Evolutionary conservation across 1,139 yeast genomes (phyloP), one percentile per base, ranked within the genome.

Genomic region (Candida sanyaensis): DNA sequence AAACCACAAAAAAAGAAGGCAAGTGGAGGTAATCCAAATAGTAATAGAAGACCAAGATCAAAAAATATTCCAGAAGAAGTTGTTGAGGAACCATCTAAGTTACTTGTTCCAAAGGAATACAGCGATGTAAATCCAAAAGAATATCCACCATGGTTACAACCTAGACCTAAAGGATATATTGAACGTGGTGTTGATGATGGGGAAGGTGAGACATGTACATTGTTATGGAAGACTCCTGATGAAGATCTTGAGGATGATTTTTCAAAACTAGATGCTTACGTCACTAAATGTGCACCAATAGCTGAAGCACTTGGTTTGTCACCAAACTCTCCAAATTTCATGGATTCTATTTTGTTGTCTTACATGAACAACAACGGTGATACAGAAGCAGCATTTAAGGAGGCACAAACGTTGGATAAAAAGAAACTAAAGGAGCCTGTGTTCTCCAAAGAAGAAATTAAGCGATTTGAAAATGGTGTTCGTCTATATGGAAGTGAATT

Each of bases 131-230:
- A 68, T n/a, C 72, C 75, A 0, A 67, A 65, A 44, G 81, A 83
- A 0, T 81, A 74, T 49, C 92, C 92, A 0, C 77, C 78, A 0
- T 89, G 96, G 96, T 67, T 88, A 37, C 92, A 86, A 59, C 88
- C 85, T 4, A 70, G 86, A 52, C 96, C 96, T 0, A 73, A 75
- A 47, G 96, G 96, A 0, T 89, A 87, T 59, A 69, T 86, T n/a
- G 96, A 90, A 56, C 76, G 99, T 58, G 99, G 98, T 1, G 83
- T 79, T 1, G 91, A 85, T 57, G 83, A 77, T 28, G 79, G 79
- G 0, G 67, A 62, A 21, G 78, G 75, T 0, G 55, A 57, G 11
- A 88, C 97, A 0, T 77, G 83, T 17, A 77, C 84, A 0, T 65
- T 88, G 17, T 66, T 86, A 58, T 93, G 97, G 96, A 78, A 76